A percentile compares a stretch with the other conserved stretches of the same genome.
These are phyloP conservation scores for Nicotiana otophora DNA, from an alignment of 257 asterid species.

Conservation along the genomic window DNA sequence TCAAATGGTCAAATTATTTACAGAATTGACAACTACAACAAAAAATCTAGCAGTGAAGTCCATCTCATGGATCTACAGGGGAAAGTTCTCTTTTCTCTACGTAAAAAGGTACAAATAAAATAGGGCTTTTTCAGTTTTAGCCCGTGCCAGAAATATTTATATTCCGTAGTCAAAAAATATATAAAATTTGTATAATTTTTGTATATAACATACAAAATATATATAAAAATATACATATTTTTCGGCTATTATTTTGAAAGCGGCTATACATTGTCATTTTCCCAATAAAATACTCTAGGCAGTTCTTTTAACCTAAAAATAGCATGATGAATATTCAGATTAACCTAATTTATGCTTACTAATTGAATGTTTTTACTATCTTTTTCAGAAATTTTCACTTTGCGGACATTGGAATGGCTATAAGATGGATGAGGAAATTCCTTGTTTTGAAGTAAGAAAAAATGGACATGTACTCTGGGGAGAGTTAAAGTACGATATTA, in stretches of 20 bases:
- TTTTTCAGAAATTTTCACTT: slow-evolving; percentile 19
- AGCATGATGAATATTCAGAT: neutral
- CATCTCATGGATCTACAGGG: slow-evolving; percentile 56
- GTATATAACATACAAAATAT: too few relatives aligned
- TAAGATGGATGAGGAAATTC: slow-evolving; percentile 25
- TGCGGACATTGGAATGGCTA: slow-evolving; percentile 37
- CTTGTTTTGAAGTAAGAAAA: slow-evolving; percentile 31
- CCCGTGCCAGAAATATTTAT: too few relatives aligned
- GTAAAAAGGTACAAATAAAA: slow-evolving; percentile 36
- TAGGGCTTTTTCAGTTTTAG: too few relatives aligned
- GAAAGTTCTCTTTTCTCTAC: slow-evolving; percentile 41
- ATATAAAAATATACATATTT: too few relatives aligned
- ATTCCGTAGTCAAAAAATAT: too few relatives aligned
- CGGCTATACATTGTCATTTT: too few relatives aligned
- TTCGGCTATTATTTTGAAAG: too few relatives aligned
- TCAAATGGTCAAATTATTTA: slow-evolving; percentile 41
- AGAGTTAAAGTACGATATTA: slow-evolving; percentile 19
- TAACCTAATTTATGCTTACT: neutral
- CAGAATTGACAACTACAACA: slow-evolving; percentile 57
- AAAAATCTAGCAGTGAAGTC: slow-evolving; percentile 34
- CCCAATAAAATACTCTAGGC: too few relatives aligned
- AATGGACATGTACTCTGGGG: slow-evolving; percentile 17
- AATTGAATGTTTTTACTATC: neutral
- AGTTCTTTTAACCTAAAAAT: neutral
- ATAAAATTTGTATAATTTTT: too few relatives aligned